These are phyloP conservation scores for Phialemonium atrogriseum DNA, from an alignment of 2,329 filamentous ascomycete species.

Conservation along the genomic window DNA sequence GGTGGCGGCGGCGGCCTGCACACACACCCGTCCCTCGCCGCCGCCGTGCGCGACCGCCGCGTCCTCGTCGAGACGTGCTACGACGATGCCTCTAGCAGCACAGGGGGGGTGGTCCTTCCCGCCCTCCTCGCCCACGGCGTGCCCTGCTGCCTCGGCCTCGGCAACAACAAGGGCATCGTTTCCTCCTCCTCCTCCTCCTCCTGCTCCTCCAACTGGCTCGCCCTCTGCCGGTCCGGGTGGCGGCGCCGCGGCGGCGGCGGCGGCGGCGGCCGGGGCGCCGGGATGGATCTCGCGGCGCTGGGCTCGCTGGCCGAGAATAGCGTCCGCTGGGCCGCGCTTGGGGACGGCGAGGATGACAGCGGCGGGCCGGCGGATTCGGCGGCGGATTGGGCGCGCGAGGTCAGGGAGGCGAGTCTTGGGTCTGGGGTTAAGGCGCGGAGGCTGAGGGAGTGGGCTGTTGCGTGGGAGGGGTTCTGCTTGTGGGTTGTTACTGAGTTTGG, in stretches of 20 bases:
- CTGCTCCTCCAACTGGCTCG: constrained; percentile 93
- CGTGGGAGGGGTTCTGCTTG: constrained; percentile 85
- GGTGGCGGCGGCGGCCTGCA: constrained; percentile 83
- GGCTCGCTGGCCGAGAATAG: constrained; percentile 88
- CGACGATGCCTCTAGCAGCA: constrained; percentile 77
- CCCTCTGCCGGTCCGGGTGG: constrained; percentile 82
- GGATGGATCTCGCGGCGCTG: constrained; percentile 76
- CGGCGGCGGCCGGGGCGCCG: no score
- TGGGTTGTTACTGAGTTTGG: constrained; percentile 79
- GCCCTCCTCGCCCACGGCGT: constrained; percentile 80
- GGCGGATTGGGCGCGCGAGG: constrained; percentile 44
- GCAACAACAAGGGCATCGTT: constrained; percentile 85
- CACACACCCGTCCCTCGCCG: constrained; percentile 83
- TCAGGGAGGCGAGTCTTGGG: constrained; percentile 68
- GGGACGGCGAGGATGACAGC: constrained; percentile 76
- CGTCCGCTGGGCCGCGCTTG: constrained; percentile 80
- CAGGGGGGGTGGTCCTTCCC: constrained; percentile 73
- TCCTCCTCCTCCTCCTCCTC: constrained; percentile 75
- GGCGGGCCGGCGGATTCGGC: constrained; percentile 64
- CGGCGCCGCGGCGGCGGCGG: constrained; percentile 85
- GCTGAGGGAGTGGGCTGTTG: constrained; percentile 68
- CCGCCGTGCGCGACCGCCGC: constrained; percentile 80
- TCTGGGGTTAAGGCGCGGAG: constrained; percentile 61
- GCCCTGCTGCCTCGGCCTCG: constrained; percentile 66
- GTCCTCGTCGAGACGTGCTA: constrained; percentile 88